These are phyloP conservation scores for Plicaturopsis crispa DNA, from an alignment of 768 basidiomycete species.

Conservation along the genomic window DNA sequence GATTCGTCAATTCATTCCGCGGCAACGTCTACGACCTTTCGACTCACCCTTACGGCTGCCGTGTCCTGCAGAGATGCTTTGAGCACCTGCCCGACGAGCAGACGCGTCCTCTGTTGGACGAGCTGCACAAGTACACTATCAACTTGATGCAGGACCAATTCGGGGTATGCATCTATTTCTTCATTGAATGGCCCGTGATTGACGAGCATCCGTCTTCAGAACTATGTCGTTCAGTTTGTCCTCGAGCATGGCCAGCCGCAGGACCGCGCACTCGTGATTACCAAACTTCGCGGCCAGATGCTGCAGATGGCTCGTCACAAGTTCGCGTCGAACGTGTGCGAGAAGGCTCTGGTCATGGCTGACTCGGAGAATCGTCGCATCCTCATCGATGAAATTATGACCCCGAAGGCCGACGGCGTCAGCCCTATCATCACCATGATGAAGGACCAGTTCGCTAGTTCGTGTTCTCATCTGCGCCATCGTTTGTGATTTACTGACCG, in stretches of 20 bases:
- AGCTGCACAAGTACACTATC: slow-evolving; percentile 64
- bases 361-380: slow-evolving; percentile 53
- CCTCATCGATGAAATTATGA: slow-evolving; percentile 80
- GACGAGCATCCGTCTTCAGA: slow-evolving; percentile 36
- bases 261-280: slow-evolving; percentile 62
- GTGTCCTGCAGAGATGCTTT: slow-evolving; percentile 89
- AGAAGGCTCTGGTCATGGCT: slow-evolving; percentile 75
- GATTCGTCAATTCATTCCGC: slow-evolving; percentile 67
- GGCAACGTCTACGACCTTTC: slow-evolving; percentile 77
- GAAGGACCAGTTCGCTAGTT: slow-evolving; percentile 87
- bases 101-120: slow-evolving; percentile 69
- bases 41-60: slow-evolving; percentile 88
- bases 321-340: slow-evolving; percentile 94
- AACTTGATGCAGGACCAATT: slow-evolving; percentile 87
- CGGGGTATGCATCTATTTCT: slow-evolving; percentile 46
- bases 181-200: background rate
- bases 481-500: slow-evolving; percentile 1
- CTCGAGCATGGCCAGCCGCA: slow-evolving; percentile 70
- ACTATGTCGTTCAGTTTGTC: slow-evolving; percentile 94
- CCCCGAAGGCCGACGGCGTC: slow-evolving; percentile 52
- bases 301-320: slow-evolving; percentile 79
- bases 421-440: slow-evolving; percentile 63
- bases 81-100: slow-evolving; percentile 71
- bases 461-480: slow-evolving; percentile 21
- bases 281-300: slow-evolving; percentile 70